Conservation (phyloP, 805 yeast genomes). For the Wickerhamomyces xylosicus region DNA sequence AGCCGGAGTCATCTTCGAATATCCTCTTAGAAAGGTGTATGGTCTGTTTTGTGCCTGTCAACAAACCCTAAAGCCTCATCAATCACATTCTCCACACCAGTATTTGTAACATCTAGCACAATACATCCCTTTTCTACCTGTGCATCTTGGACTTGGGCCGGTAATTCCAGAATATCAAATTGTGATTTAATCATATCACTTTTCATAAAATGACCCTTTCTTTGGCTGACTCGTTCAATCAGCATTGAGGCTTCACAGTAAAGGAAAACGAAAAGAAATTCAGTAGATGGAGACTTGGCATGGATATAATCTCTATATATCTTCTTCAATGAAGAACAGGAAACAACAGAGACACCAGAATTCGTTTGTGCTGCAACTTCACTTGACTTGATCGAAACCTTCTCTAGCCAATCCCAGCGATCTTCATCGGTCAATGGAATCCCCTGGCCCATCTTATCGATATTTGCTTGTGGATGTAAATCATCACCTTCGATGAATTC, state of each 20-base stretch:
- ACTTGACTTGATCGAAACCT: conserved; percentile 33
- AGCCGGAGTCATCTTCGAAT: no score
- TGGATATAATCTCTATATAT: conserved; percentile 58
- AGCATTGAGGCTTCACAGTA: conserved; percentile 56
- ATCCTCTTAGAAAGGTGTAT: no score
- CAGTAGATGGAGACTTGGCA: conserved; percentile 20
- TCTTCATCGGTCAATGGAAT: conserved; percentile 82
- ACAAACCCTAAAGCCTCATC: conserved; percentile 6
- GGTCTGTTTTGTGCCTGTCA: no score
- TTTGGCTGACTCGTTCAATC: conserved; percentile 43
- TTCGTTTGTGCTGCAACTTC: conserved; percentile 14
- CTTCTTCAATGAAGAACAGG: conserved; percentile 81
- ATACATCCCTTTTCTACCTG: conserved; percentile 18
- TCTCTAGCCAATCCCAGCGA: conserved; percentile 80
- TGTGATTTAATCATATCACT: conserved; percentile 76
- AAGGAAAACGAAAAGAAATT: conserved; percentile 55
- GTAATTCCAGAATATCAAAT: conserved; percentile 64
- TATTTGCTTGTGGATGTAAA: conserved; percentile 61
- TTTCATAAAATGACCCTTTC: conserved; percentile 83
- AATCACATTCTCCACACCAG: conserved; percentile 11
- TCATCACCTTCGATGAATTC: conserved; percentile 80
- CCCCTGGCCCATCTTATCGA: conserved; percentile 76
- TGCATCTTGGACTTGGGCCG: conserved; percentile 25
- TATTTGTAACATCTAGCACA: conserved; percentile 21
- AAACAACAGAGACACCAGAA: conserved; percentile 34